These are phyloP conservation scores for Exidia glandulosa DNA, from an alignment of 768 basidiomycete species.

Conservation along the genomic window DNA sequence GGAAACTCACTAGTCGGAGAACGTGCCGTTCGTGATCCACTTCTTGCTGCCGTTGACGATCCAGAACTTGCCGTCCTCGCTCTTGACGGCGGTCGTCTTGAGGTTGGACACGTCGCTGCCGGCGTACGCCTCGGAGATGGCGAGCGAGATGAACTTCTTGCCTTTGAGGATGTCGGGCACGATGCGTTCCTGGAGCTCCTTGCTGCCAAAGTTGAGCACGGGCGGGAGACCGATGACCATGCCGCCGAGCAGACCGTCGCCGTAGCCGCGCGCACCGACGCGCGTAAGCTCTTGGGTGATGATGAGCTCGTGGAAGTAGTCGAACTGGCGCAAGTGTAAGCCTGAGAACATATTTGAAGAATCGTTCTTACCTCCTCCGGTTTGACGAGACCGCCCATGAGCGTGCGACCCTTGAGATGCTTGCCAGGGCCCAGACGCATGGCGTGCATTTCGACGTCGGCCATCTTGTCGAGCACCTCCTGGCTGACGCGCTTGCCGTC, in stretches of 20 bases:
- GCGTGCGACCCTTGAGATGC: constrained; percentile 65
- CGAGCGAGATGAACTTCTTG: constrained; percentile 77
- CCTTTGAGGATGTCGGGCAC: constrained; percentile 28
- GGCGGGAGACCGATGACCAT: constrained; percentile 79
- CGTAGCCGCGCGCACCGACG: constrained; percentile 65
- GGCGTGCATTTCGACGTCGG: constrained; percentile 70
- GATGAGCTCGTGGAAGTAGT: constrained; percentile 85
- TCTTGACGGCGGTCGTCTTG: constrained; percentile 61
- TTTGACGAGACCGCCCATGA: constrained; percentile 65
- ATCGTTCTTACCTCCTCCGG: too few species aligned
- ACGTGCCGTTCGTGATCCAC: constrained; percentile 63
- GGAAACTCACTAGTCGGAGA: constrained; percentile 9
- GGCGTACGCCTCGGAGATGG: constrained; percentile 83
- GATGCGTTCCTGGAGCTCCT: constrained; percentile 37
- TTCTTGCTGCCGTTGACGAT: constrained; percentile 83
- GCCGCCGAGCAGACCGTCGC: constrained; percentile 67
- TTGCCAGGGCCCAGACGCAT: constrained; percentile 91
- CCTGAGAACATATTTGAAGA: background rate
- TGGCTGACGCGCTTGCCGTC: constrained; percentile 85
- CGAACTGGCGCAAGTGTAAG: constrained; percentile 34
- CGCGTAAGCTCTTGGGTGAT: constrained; percentile 68
- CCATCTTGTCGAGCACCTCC: constrained; percentile 70
- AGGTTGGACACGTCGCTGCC: constrained; percentile 65
- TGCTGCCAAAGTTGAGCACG: constrained; percentile 64
- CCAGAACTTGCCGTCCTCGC: constrained; percentile 73